Evolutionary conservation across 139 green algal genomes (phyloP), one percentile per base, ranked within the genome.

Genomic region (Closterium sp.): DNA sequence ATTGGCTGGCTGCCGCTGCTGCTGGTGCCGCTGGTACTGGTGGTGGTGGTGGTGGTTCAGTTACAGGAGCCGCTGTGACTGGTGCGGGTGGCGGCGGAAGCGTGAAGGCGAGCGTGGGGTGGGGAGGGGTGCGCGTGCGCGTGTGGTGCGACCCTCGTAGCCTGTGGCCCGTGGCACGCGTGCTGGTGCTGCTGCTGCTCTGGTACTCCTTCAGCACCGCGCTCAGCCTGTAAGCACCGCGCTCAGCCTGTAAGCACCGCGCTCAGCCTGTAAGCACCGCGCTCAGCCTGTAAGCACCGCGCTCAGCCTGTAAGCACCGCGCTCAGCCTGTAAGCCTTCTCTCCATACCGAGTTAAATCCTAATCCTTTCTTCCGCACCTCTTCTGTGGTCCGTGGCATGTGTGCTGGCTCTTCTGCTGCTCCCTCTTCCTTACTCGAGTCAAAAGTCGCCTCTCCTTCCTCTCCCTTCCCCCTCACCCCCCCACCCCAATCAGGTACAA

Each of bases 191-290:
- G 38, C 22, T 93, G 85, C 31, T 91, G 31, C 62, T 93, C 38
- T 93, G 90, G 90, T 93, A 92, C 88, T 88, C 28, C 30, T 93
- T 93, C 90, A 93, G 90, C 88, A 93, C 88, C 27, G n/a, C 22
- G 9, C 90, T 93, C 87, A 93, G 88, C 30, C 70, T 93, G 90
- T 92, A 88, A 92, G 89, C 70, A 30, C 29, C 11, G 17, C 13
- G 4, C 29, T 91, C 45, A 73, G 17, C 50, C 50, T 24, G 50
- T 73, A 73, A 73, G 50, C 42, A 62, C 42, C 5, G 5, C 5
- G 5, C 42, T 62, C 42, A 62, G 42, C 42, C 42, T 62, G 42
- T 62, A 62, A 62, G 5, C 42, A 62, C 42, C 5, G 5, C 5
- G 5, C 42, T 62, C 42, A 62, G 42, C 42, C 42, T 62, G 42